Conservation (phyloP, 495 filamentous ascomycete genomes). For the Podospora pseudocomata region DNA sequence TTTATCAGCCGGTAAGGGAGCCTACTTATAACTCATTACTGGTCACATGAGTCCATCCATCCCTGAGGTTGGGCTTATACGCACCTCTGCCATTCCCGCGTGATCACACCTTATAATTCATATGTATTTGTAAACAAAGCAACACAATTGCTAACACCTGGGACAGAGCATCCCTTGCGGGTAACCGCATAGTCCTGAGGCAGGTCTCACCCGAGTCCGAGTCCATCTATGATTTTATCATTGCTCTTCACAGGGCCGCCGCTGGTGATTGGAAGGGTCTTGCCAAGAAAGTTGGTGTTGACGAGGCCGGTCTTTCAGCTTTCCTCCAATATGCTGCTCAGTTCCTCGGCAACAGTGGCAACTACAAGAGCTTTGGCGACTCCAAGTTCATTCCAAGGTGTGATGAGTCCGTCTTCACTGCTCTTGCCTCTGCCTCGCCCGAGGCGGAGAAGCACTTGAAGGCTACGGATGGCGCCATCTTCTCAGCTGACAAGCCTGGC, state of each 20-base stretch:
- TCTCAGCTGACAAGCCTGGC: constrained; percentile 59
- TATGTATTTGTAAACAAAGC: background rate
- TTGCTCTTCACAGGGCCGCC: constrained; percentile 68
- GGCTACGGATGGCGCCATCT: constrained; percentile 70
- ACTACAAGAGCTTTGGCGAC: constrained; percentile 96
- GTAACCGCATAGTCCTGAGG: constrained; percentile 78
- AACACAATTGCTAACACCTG: background rate
- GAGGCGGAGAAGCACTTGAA: constrained; percentile 62
- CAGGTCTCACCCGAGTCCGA: constrained; percentile 91
- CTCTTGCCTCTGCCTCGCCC: constrained; percentile 62
- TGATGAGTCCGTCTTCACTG: constrained; percentile 59
- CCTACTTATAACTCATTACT: background rate
- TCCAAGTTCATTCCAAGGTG: constrained; percentile 88
- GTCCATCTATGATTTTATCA: constrained; percentile 84
- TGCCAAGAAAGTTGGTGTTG: constrained; percentile 64
- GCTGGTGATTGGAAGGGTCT: constrained; percentile 76
- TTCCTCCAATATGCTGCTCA: constrained; percentile 86
- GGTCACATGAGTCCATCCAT: background rate
- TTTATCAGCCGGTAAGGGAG: constrained; percentile 71
- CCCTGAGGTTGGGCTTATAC: background rate
- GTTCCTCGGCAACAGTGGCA: constrained; percentile 87
- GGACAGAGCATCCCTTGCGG: constrained; percentile 73
- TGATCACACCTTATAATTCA: background rate
- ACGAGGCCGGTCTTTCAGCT: constrained; percentile 61
- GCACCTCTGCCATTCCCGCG: background rate